Conservation (phyloP, 2,329 filamentous ascomycete genomes). For the Scortechinia acanthostroma region DNA sequence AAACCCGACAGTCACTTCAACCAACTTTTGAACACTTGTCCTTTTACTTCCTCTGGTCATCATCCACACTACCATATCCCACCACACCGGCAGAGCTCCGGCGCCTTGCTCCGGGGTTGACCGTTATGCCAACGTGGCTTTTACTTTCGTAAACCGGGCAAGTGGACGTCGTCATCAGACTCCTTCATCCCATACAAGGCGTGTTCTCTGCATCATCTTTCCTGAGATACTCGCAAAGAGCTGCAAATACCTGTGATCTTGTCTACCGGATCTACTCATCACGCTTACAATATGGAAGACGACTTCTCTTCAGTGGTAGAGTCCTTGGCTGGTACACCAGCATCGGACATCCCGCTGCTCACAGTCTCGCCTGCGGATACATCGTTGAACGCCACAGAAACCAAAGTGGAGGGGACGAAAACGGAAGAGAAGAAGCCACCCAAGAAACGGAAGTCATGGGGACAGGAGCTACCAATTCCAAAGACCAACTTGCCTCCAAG, state of each 20-base stretch:
- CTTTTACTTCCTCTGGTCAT: background rate
- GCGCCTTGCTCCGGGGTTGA: background rate
- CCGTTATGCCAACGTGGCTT: background rate
- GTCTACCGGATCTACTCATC: too few relatives aligned
- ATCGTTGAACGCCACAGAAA: background rate
- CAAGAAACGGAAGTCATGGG: slow-evolving; percentile 98
- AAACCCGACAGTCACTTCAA: too few relatives aligned
- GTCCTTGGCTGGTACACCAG: background rate
- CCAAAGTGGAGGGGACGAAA: slow-evolving; percentile 38
- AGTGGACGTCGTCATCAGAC: too few relatives aligned
- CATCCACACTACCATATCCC: too few relatives aligned
- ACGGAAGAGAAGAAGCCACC: slow-evolving; percentile 65
- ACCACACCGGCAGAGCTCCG: too few relatives aligned
- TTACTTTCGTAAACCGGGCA: too few relatives aligned
- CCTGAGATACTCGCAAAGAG: too few relatives aligned
- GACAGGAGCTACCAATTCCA: slow-evolving; percentile 88
- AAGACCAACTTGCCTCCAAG: slow-evolving; percentile 93
- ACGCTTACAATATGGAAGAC: background rate
- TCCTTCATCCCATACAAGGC: too few relatives aligned
- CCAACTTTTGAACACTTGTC: too few relatives aligned
- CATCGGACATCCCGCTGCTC: background rate
- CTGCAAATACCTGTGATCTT: too few relatives aligned
- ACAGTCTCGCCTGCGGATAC: slow-evolving; percentile 1
- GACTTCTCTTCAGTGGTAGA: background rate
- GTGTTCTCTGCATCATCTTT: too few relatives aligned